Evolutionary conservation across 805 yeast genomes (phyloP), one percentile per base, ranked within the genome.

Genomic region (Sugiyamaella floridensis): DNA sequence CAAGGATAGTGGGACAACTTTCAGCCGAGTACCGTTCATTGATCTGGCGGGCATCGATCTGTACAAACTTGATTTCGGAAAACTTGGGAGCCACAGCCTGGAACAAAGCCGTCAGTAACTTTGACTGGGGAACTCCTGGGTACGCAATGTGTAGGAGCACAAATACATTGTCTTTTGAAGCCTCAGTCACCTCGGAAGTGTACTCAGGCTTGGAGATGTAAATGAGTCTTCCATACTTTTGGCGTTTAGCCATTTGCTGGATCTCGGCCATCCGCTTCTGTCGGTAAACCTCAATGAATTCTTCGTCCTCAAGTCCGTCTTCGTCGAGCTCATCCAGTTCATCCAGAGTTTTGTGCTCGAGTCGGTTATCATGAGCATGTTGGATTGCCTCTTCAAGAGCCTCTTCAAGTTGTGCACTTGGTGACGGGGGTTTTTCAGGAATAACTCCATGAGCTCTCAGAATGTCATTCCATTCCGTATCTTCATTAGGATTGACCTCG

Each of bases 381-480:
- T 75, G 76, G 12, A 89, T 76, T 0, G 95, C 96, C 50, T 87
- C 95, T 29, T 85, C 89, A 45, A 90, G 68, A 2, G 95, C 95
- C 60, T 85, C 90, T 65, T 93, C 98, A 46, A 93, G 66, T 67
- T 88, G 85, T 43, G 78, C 87, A 0, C 95, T 82, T 9, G 96
- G 96, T 18, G 95, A 87, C 20, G 90, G 89, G 26, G 95, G 89
- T 61, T 85, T 83, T 64, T 86, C 89, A 0, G 99, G 99, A 48
- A 93, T 88, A 51, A 93, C 82, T 20, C 98, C 98, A 57, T 90
- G 87, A 2, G 80, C 78, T 58, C 99, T 76, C 45, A 93, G 76
- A 59, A 93, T 89, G 68, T 93, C 99, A 66, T 93, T 93, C 99
- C 99, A 93, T 68, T 93, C 99, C 0, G 99, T 93, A 67, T 93